Conservation (phyloP, 1,284 basidiomycete genomes). For the Trichosporon sp. region DNA sequence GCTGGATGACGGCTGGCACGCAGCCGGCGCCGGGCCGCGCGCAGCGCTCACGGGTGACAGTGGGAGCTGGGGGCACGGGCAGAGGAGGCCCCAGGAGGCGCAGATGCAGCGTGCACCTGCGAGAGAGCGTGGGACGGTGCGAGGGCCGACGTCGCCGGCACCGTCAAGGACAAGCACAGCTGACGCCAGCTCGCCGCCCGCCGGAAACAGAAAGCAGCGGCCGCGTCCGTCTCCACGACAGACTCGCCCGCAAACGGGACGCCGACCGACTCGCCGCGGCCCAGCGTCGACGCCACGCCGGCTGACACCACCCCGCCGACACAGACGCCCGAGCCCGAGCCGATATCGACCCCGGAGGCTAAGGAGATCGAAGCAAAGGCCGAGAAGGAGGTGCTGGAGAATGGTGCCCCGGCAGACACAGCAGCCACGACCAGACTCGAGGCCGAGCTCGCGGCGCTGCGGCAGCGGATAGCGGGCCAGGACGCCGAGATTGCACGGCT, state of each 20-base stretch:
- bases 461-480: background rate
- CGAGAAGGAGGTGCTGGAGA: background rate
- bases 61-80: no score
- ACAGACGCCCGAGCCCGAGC: background rate
- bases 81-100: no score
- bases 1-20: no score
- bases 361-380: background rate
- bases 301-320: background rate
- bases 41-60: no score
- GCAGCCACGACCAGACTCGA: conserved; percentile 23
- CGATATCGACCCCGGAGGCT: background rate
- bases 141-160: background rate
- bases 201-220: background rate
- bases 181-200: background rate
- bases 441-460: conserved; percentile 26
- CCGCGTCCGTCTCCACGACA: no score
- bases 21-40: no score
- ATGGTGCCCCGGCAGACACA: background rate
- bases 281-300: background rate
- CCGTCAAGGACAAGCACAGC: background rate
- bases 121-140: background rate
- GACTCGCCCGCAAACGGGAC: background rate
- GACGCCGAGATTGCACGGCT: background rate
- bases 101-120: no score
- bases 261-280: background rate